phyloP scores from a whole-genome alignment of 495 filamentous ascomycete genomes.

The Hypoxylon subgilvum region DNA sequence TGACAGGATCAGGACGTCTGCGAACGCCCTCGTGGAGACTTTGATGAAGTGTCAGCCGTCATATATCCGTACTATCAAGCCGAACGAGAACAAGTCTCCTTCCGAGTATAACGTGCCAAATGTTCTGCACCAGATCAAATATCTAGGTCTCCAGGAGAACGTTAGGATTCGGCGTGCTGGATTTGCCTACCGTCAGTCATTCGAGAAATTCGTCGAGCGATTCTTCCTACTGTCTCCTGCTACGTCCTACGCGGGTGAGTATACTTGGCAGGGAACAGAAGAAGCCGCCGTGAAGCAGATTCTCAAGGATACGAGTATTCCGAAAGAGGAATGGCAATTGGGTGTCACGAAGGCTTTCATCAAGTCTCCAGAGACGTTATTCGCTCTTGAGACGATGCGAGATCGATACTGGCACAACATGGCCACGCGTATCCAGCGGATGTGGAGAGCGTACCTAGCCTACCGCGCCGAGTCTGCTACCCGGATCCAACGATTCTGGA shows the following conservation, averaged over 20 bases:
- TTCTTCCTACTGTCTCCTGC: conserved; percentile 96
- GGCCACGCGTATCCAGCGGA: conserved; percentile 95
- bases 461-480: conserved; percentile 92
- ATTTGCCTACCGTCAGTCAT: conserved; percentile 96
- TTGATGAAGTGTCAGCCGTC: conserved; percentile 96
- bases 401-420: conserved; percentile 99
- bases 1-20: conserved; percentile 95
- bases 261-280: conserved; percentile 89
- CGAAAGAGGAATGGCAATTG: conserved; percentile 94
- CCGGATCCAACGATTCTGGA: conserved; percentile 93
- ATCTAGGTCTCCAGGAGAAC: conserved; percentile 98
- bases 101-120: conserved; percentile 89
- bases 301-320: conserved; percentile 93
- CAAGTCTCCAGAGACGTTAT: conserved; percentile 97
- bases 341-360: conserved; percentile 97
- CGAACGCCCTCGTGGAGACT: conserved; percentile 92
- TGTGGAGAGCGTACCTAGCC: conserved; percentile 93
- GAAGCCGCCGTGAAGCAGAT: conserved; percentile 91
- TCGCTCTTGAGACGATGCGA: conserved; percentile 96
- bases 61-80: conserved; percentile 99
- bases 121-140: conserved; percentile 98
- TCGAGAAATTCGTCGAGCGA: conserved; percentile 97
- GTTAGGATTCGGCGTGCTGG: conserved; percentile 95
- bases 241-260: conserved; percentile 94
- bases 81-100: conserved; percentile 97